Percentiles rank a stretch among this genome's conserved stretches.
Evolutionary conservation across 202 grass and related monocot genomes (phyloP).

Genomic region (Zoysia matrella): DNA sequence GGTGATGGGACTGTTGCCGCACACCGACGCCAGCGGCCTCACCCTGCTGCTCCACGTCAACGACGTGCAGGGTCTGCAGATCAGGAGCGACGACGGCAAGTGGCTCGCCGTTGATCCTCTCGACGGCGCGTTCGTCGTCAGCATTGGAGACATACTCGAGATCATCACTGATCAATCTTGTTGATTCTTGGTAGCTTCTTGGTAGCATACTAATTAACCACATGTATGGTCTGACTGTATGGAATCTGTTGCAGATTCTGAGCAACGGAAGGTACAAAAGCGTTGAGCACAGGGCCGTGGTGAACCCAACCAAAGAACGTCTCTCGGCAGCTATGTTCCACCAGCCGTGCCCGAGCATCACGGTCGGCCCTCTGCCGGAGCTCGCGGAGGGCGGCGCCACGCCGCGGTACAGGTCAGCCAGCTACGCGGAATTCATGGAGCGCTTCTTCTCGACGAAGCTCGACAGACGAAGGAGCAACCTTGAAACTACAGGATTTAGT

Average conservation of each 20-base stretch:
- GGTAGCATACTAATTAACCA: no score
- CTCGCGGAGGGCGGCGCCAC: slow-evolving; percentile 16
- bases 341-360: not conserved
- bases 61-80: not conserved
- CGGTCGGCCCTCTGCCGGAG: slow-evolving; percentile 41
- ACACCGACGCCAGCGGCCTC: no score
- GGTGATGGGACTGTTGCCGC: no score
- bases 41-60: no score
- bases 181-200: no score
- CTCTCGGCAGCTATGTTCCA: slow-evolving; percentile 49
- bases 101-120: slow-evolving; percentile 49
- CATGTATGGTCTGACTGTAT: no score
- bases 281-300: slow-evolving; percentile 43
- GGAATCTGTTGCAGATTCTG: slow-evolving; percentile 30
- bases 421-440: slow-evolving; percentile 39
- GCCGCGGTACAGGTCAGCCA: slow-evolving; percentile 15
- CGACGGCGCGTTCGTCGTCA: slow-evolving; percentile 48
- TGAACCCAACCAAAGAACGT: slow-evolving; percentile 45
- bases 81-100: slow-evolving; percentile 48
- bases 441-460: slow-evolving; percentile 31
- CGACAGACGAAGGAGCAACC: slow-evolving; percentile 37
- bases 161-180: slow-evolving; percentile 4
- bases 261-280: slow-evolving; percentile 58
- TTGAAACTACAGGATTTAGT: slow-evolving; percentile 31
- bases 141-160: slow-evolving; percentile 67